Evolutionary conservation across 192 early-diverging fungal genomes (phyloP), one percentile per base, ranked within the genome.

Genomic region (Tieghemiomyces parasiticus): DNA sequence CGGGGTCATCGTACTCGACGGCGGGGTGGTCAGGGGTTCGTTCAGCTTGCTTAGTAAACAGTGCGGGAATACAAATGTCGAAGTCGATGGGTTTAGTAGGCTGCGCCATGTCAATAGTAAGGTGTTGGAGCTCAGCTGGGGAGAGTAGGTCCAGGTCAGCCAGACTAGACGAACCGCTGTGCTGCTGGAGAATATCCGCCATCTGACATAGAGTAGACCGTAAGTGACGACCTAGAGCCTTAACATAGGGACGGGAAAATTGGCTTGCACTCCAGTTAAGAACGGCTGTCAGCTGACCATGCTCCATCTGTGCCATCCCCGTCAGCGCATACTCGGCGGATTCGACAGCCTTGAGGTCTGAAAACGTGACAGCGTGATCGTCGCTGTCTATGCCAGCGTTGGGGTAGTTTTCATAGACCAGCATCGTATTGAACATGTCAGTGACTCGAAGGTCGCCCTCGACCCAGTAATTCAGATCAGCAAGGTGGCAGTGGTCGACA

Each of bases 381-480:
- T 25, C 4, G 2, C 3, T 35, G 16, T 25, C 16, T 10, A 42
- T 3, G 4, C 20, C 0, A 6, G 38, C 6, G 16, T 19, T 9
- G 1, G 55, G 55, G n/a, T 58, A 58, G n/a, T 58, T 58, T 20
- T 58, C 55, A 8, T 24, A 13, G 28, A 58, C 55, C 32, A 58
- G 13, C 10, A 58, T 30, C 0, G 55, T 35, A 30, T 58, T 58
- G n/a, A 58, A 58, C 33, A 58, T 8, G 32, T 29, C 31, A 1
- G 1, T 4, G 16, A 19, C 34, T 16, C 19, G 10, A 16, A 42
- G 6, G 2, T 10, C 12, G 1, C 20, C 29, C 31, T 20, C 2
- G 8, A 20, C 9, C 28, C 33, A 34, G 32, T 14, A 16, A 3
- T 35, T 1, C 10, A 56, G 14, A 20, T 56, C 54, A 30, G 32